Evolutionary conservation across 139 green algal genomes (phyloP), one percentile per base, ranked within the genome.

Genomic region (Chlamydomonas asymmetrica): DNA sequence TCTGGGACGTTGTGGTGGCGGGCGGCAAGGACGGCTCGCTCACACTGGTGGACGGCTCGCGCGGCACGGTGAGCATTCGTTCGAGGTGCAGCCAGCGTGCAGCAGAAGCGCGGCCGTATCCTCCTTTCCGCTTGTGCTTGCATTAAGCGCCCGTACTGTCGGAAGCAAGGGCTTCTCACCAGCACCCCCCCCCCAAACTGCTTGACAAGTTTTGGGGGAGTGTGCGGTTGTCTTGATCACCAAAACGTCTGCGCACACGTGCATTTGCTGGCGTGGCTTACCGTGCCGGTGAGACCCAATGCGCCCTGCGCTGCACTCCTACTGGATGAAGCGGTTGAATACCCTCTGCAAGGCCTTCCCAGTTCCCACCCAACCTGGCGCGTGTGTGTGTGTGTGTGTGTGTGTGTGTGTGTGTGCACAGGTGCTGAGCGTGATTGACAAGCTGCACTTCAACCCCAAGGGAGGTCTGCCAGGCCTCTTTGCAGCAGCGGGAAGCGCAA

Each of bases 21-120:
- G 87, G 87, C n/a, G 76, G 74, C 10, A 75, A 73, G 56, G 83
- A 90, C 38, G 87, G 87, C 37, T 72, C 37, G 43, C 69, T 90
- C 41, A 61, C 56, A 7, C 41, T 88, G 27, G 62, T 84, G 59
- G 66, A 85, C 69, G 63, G 50, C 64, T 69, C 61, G 48, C 49
- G 56, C 54, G 70, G 74, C 63, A 81, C 56, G 68, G 68, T 75
- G 54, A 4, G 65, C 40, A 5, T 4, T 49, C 32, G 13, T 25
- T 52, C 13, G 45, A 16, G 18, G 45, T 52, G 13, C 13, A 52
- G 45, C 45, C 45, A 16, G 13, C 18, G 45, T 25, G 13, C 45
- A 13, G 45, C 45, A 13, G 45, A 16, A 13, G 13, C 45, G 13
- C 45, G 45, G 45, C 18, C 13, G 45, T 52, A 16, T 16, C 18